Conservation (phyloP, 768 basidiomycete genomes). For the Lactarius pseudohatsudake region DNA sequence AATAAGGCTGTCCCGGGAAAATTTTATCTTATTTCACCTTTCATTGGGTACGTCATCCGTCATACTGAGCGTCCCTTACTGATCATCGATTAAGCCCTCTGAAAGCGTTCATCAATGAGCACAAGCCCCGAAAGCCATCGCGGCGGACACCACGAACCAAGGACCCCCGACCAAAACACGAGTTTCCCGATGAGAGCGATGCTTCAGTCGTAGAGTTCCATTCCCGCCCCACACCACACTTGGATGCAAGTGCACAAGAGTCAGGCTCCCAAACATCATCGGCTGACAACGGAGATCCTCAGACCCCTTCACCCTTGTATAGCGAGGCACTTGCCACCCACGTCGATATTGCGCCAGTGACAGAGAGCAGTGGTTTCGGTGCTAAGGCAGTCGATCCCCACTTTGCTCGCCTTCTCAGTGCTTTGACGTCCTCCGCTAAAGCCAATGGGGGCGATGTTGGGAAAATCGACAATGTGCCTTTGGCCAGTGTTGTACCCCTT, state of each 20-base stretch:
- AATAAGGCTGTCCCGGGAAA: constrained; percentile 68
- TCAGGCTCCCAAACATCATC: constrained; percentile 69
- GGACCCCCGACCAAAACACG: constrained; percentile 22
- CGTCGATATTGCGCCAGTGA: constrained; percentile 35
- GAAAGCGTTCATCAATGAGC: constrained; percentile 66
- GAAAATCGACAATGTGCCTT: background rate
- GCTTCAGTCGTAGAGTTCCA: constrained; percentile 30
- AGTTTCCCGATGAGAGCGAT: constrained; percentile 34
- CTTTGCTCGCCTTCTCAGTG: constrained; percentile 64
- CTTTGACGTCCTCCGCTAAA: constrained; percentile 56
- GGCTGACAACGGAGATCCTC: constrained; percentile 57
- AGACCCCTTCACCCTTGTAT: constrained; percentile 63
- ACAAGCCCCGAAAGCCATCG: constrained; percentile 51
- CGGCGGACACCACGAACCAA: constrained; percentile 40
- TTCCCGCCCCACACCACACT: constrained; percentile 34
- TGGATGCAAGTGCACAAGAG: constrained; percentile 45
- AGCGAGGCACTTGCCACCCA: constrained; percentile 42
- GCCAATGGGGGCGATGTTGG: constrained; percentile 5
- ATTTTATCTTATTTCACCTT: constrained; percentile 94
- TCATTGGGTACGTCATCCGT: constrained; percentile 62
- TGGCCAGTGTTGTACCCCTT: background rate
- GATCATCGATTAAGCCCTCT: constrained; percentile 45
- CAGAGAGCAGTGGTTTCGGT: constrained; percentile 35
- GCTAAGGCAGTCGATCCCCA: constrained; percentile 59
- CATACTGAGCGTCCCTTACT: constrained; percentile 22